Base-by-base conservation (phyloP, 2,329 filamentous ascomycete genomes). In the Pseudogymnoascus sp. region DNA sequence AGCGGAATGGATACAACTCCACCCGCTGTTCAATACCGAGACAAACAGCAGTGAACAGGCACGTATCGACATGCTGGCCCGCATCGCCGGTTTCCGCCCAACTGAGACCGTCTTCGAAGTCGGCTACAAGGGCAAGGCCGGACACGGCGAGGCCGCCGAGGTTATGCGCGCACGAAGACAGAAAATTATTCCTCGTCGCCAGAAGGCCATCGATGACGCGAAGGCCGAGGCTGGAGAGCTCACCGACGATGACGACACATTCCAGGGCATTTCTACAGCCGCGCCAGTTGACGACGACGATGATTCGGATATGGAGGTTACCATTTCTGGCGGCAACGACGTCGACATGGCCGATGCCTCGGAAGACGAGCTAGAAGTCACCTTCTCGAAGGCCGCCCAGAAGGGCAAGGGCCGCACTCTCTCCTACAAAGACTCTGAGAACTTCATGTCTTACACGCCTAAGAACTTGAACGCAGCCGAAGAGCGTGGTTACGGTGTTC, bases 31-130 rank as follows among this genome's bases (percentile, higher is more conserved):
- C 71, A 86, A 87, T 36, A 80, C 88, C 60, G 83, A 88, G 59
- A 82, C 82, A 0, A 81, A 84, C 61, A 78, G 83, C 35, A 75
- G 82, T 29, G 89, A 93, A 70, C 81, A 85, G 63, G 86, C 90
- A 58, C 84, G 92, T 33, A 85, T 92, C 58, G 86, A 88, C 59
- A 96, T 99, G 90, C 79, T 99, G 31, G 90, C 91, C 33, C 84
- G 87, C 63, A 90, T 99, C 62, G 92, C 90, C 68, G 88, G 88
- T 1, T 99, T 94, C 76, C 85, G 90, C 68, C 94, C 95, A 0
- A 81, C 87, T 44, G 94, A 99, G 74, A 97, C 93, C 0, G 90
- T 99, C n/a, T 99, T 99, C 68, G 94, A 99, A 74, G 87, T 97
- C 65, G 89, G 89, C 5, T 85, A 87, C 67, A 83, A 86, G 64